phyloP scores from a whole-genome alignment of 345 rosid genomes.

The Garcia nutans region DNA sequence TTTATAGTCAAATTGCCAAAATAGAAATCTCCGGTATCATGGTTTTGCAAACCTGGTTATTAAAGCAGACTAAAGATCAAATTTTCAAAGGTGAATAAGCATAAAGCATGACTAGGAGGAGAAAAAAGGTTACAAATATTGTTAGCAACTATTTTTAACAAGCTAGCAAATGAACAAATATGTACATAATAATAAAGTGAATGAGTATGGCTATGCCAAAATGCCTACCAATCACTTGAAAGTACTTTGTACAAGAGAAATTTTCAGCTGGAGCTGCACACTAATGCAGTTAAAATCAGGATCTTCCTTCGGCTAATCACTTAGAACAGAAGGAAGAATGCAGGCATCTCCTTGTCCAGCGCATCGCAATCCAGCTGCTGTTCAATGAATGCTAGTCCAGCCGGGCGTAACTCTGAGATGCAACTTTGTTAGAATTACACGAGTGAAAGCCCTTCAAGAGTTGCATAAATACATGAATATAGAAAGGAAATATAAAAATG shows the following conservation, averaged over 20 bases:
- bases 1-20: too few relatives aligned
- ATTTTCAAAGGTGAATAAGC: background rate
- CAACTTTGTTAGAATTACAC: background rate
- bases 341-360: background rate
- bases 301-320: background rate
- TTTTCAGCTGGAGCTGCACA: background rate
- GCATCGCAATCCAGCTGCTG: background rate
- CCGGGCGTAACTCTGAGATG: background rate
- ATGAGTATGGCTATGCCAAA: constrained; percentile 1
- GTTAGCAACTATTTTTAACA: background rate
- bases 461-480: background rate
- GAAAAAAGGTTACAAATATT: background rate
- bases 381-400: background rate
- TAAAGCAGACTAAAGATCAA: background rate
- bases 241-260: background rate
- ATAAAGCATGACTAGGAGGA: background rate
- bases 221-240: background rate
- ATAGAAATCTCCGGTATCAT: background rate
- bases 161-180: constrained; percentile 5
- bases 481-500: background rate
- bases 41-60: background rate
- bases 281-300: constrained; percentile 2
- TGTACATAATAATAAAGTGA: constrained; percentile 1
- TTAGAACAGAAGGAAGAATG: background rate
- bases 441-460: background rate